phyloP scores from a whole-genome alignment of 1,139 yeast species.

The Scheffersomyces insectosa region DNA sequence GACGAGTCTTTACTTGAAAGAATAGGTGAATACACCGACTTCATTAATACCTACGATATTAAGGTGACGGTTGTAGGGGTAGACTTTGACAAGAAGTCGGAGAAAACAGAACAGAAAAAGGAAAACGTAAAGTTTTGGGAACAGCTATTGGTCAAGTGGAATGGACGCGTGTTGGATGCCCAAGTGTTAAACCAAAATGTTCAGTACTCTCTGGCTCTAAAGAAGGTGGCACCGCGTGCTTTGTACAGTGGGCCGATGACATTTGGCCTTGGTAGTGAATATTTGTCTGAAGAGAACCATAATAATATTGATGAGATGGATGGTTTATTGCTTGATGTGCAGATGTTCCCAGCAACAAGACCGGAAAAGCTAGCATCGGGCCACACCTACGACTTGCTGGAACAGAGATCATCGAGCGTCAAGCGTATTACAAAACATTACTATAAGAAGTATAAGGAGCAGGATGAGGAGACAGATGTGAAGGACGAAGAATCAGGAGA shows the following conservation, averaged over 20 bases:
- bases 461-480: slow-evolving; percentile 9
- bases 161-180: slow-evolving; percentile 16
- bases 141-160: slow-evolving; percentile 12
- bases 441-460: slow-evolving; percentile 13
- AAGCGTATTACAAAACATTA: slow-evolving; percentile 24
- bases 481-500: slow-evolving; percentile 16
- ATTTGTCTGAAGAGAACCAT: slow-evolving; percentile 7
- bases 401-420: slow-evolving; percentile 11
- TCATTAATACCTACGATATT: slow-evolving; percentile 20
- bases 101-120: slow-evolving; percentile 6
- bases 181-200: slow-evolving; percentile 14
- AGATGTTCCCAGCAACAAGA: slow-evolving; percentile 66
- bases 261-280: slow-evolving; percentile 32
- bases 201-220: slow-evolving; percentile 20
- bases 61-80: slow-evolving; percentile 31
- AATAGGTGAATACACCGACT: slow-evolving; percentile 7
- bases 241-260: slow-evolving; percentile 39
- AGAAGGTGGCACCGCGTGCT: slow-evolving; percentile 37
- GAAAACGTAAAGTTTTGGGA: slow-evolving; percentile 13
- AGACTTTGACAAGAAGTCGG: slow-evolving; percentile 23
- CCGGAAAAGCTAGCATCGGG: slow-evolving; percentile 35
- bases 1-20: slow-evolving; percentile 14
- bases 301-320: slow-evolving; percentile 8
- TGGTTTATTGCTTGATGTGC: slow-evolving; percentile 47
- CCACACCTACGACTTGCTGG: slow-evolving; percentile 27